Base-by-base conservation (phyloP, 768 basidiomycete genomes). In the Phlegmacium glaucopus region DNA sequence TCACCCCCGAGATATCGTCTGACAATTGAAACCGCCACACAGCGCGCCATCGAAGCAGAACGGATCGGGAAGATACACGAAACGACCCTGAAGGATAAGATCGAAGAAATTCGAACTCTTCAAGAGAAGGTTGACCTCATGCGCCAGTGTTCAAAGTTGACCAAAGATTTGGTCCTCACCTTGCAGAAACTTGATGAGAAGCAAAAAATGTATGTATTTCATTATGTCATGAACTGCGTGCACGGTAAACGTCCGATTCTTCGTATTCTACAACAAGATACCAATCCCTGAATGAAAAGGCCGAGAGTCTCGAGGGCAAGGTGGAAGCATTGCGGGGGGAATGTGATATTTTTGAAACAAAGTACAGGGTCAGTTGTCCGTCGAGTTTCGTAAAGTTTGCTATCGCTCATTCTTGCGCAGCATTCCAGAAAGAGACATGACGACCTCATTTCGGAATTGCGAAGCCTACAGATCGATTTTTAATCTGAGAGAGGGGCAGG, bases 31-130 rank as follows among this genome's bases (percentile, higher is more conserved):
- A 57, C 49, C 29, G 62, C 62, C 10, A 52, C 52, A 9, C 51
- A 47, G 44, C 60, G 68, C 28, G 55, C 54, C 47, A 54, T 51
- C 35, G 62, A 58, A 15, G 62, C 67, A 38, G 65, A 71, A 50
- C 44, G 45, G 40, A 50, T 49, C 9, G 45, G 42, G 15, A 53
- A 55, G 28, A 46, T 46, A 37, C 42, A 59, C 22, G 51, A 62
- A 32, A 34, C 45, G 8, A 29, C 41, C 10, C 29, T 66, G n/a
- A 52, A 54, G 28, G 55, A 58, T 41, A 67, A 57, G 49, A 55
- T 53, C 9, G 39, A 59, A 15, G 40, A 53, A 37, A 51, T 57
- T 15, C 52, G 53, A 17, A 52, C 65, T 28, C 28, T 61, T 35
- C 47, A 61, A 49, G 56, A 56, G 42, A 50, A 52, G 29, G 15